Evolutionary conservation across 2,329 filamentous ascomycete species (phyloP), one percentile per base, ranked within the genome.

Genomic region (Cladosporium halotolerans): DNA sequence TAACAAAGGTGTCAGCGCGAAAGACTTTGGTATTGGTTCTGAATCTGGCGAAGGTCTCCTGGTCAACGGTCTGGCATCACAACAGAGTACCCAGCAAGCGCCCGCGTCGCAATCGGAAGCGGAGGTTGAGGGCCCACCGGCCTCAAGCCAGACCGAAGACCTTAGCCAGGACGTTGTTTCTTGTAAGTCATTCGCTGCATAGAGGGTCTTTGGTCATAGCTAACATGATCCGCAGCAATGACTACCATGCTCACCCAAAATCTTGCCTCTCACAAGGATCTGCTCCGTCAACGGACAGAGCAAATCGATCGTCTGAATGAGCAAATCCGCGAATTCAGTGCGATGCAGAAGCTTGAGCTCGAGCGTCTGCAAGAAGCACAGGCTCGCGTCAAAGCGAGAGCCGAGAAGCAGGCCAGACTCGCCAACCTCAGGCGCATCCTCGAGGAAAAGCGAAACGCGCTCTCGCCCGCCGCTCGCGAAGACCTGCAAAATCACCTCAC

Each of bases 11-110:
- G 78, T 97, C 10, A 81, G 89, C 38, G 91, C 93, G 1, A 78
- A 90, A n/a, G 93, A 97, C 68, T 99, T 99, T 73, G 92, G 92
- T 8, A 89, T 97, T 28, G 89, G 89, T 4, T 82, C 82, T 9
- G 86, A 89, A 47, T 73, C 76, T 58, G 75, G 78, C 36, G 65
- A 65, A 38, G 56, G 58, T 28, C 56, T 59, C 33, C 47, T 58
- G 8, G 58, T 60, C 28, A 63, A 62, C 16, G 58, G 58, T 7
- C 41, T 59, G 10, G 56, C 57, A 18, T 60, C 61, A 50, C 59
- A 64, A 45, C 63, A 65, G 48, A 58, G 56, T 45, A 52, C 19
- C 32, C 53, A 58, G 50, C 56, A 54, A 56, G 43, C 56, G 46
- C 47, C 59, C 34, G 19, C 53, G 19, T 58, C 60, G n/a, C 62